A percentile compares a stretch with the other conserved stretches of the same genome.
Conservation (phyloP, 306 rosid genomes). For the Lupinus albus region DNA sequence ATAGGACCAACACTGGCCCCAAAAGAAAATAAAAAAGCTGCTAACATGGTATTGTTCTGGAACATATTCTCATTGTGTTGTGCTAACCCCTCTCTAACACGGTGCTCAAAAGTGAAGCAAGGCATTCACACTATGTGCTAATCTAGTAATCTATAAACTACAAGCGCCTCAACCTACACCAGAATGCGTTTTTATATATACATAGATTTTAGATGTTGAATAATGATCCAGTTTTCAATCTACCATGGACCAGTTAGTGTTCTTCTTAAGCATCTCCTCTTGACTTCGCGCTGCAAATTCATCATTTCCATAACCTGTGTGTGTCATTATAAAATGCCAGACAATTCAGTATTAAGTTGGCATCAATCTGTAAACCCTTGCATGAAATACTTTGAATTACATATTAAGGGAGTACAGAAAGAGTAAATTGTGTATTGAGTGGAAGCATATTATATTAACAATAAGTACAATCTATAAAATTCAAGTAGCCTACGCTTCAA, state of each 20-base stretch:
- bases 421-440: background rate
- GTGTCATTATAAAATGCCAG: slow-evolving; percentile 36
- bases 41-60: slow-evolving; percentile 20
- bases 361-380: background rate
- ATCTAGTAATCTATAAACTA: slow-evolving; percentile 45
- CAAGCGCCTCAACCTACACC: slow-evolving; percentile 52
- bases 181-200: slow-evolving; percentile 41
- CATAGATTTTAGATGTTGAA: slow-evolving; percentile 38
- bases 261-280: slow-evolving; percentile 82
- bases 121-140: slow-evolving; percentile 32
- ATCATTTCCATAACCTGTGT: slow-evolving; percentile 80
- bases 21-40: background rate
- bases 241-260: slow-evolving; percentile 91
- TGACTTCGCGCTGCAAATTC: slow-evolving; percentile 63
- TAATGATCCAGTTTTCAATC: slow-evolving; percentile 42
- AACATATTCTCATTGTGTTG: slow-evolving; percentile 40
- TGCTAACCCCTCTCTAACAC: slow-evolving; percentile 44
- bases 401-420: background rate
- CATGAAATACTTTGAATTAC: slow-evolving; percentile 5
- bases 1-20: background rate
- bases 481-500: background rate
- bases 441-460: background rate
- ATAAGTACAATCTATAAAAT: background rate
- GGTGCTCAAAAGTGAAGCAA: slow-evolving; percentile 37
- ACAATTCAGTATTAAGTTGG: slow-evolving; percentile 30